Evolutionary conservation across 306 rosid species (phyloP).

Genomic region (Comarum palustre): DNA sequence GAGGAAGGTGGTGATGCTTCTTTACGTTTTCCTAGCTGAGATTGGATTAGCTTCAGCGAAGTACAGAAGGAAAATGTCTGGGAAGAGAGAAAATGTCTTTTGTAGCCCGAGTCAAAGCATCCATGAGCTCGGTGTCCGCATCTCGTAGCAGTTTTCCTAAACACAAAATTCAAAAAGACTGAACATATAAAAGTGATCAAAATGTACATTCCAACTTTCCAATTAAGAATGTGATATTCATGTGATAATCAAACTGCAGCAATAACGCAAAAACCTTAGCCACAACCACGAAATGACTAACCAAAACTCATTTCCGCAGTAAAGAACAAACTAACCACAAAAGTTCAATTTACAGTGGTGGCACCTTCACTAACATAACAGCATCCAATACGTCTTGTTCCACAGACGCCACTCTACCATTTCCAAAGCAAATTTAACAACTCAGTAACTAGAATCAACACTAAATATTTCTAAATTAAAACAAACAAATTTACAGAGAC

Average conservation of each 20-base stretch:
- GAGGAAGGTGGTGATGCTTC: background rate
- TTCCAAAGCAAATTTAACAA: background rate
- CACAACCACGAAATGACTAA: slow-evolving; percentile 32
- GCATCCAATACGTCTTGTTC: slow-evolving; percentile 65
- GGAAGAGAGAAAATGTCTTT: slow-evolving; percentile 29
- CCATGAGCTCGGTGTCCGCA: slow-evolving; percentile 78
- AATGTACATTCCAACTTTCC: background rate
- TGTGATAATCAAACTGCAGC: slow-evolving; percentile 31
- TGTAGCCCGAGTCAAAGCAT: slow-evolving; percentile 64
- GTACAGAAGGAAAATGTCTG: background rate
- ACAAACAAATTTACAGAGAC: background rate
- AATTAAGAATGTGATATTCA: background rate
- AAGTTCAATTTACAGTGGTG: slow-evolving; percentile 5
- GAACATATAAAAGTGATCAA: background rate
- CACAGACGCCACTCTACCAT: slow-evolving; percentile 54
- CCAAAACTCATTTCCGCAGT: background rate
- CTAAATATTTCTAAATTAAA: no score
- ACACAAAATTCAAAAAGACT: slow-evolving; percentile 22
- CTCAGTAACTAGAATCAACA: background rate
- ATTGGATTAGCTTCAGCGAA: background rate
- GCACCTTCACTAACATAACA: slow-evolving; percentile 68
- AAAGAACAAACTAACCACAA: slow-evolving; percentile 34
- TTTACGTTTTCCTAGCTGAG: background rate
- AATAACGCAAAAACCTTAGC: slow-evolving; percentile 58
- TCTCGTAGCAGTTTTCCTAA: slow-evolving; percentile 74